Conservation (phyloP, 495 filamentous ascomycete species). For the Cercophora sp. region DNA sequence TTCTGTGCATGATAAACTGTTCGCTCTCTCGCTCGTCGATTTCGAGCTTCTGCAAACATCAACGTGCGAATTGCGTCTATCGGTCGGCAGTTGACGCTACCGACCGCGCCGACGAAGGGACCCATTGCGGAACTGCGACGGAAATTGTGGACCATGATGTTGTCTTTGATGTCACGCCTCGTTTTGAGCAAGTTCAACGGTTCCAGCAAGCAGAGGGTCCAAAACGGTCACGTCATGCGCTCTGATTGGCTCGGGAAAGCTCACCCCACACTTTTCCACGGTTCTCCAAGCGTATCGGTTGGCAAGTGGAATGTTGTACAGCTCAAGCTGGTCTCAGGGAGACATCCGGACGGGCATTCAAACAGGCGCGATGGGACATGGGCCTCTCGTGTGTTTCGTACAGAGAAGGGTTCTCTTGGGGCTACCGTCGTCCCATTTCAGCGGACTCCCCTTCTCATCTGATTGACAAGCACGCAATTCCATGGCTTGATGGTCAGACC, state of each 20-base stretch:
- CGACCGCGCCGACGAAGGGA: too few species aligned
- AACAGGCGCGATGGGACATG: neutral
- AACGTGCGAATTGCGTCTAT: too few species aligned
- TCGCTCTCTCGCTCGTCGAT: too few species aligned
- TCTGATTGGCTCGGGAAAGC: neutral
- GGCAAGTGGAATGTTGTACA: constrained; percentile 8
- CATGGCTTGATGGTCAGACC: constrained; percentile 5
- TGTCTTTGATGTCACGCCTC: too few species aligned
- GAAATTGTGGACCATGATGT: too few species aligned
- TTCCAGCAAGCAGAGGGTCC: too few species aligned
- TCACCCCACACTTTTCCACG: constrained; percentile 2
- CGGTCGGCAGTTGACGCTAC: too few species aligned
- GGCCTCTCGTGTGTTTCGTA: constrained; percentile 2
- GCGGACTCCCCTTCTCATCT: neutral
- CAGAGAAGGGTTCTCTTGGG: too few species aligned
- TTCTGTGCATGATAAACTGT: too few species aligned
- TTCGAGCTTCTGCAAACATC: too few species aligned
- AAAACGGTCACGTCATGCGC: neutral
- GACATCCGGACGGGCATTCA: neutral
- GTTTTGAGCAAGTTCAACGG: too few species aligned
- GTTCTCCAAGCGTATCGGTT: neutral
- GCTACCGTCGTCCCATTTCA: neutral
- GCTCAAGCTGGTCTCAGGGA: neutral
- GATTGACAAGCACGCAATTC: constrained; percentile 6
- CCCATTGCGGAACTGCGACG: too few species aligned